A percentile compares a stretch with the other conserved stretches of the same genome.
Evolutionary conservation across 495 filamentous ascomycete species (phyloP).

Genomic region (Paragyromitra xinjiangensis): DNA sequence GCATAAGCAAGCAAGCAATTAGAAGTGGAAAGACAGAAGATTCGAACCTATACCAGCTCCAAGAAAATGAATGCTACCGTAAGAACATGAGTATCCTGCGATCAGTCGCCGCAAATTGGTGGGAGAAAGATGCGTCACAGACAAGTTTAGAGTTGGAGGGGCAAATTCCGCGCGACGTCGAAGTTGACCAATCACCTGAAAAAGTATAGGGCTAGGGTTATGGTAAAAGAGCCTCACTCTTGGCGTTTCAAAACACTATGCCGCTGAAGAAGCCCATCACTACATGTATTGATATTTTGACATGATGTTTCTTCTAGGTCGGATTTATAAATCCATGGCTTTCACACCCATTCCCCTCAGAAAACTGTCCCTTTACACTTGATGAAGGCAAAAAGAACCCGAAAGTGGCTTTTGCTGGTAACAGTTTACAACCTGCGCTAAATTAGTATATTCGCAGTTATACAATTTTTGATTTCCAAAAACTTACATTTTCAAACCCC

Average conservation of each 20-base stretch:
- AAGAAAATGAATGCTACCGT: slow-evolving; percentile 30
- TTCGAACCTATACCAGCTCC: slow-evolving; percentile 27
- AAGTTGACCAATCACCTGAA: slow-evolving; percentile 31
- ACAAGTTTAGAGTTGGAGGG: slow-evolving; percentile 31
- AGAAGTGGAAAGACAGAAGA: background rate
- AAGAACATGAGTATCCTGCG: slow-evolving; percentile 33
- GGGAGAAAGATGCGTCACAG: slow-evolving; percentile 36
- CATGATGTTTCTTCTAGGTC: no score
- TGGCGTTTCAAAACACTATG: slow-evolving; percentile 25
- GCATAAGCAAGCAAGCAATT: background rate
- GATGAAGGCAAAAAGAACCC: no score
- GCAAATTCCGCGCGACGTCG: slow-evolving; percentile 33
- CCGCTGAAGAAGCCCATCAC: background rate
- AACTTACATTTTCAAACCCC: no score
- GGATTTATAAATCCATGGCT: no score
- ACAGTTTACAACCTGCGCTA: no score
- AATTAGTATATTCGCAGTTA: no score
- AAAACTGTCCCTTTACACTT: no score
- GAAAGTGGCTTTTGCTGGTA: no score
- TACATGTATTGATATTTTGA: no score
- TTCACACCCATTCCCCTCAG: no score
- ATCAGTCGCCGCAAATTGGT: background rate
- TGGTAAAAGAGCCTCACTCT: slow-evolving; percentile 30
- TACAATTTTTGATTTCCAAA: no score
- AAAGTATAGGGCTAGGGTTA: slow-evolving; percentile 35